These are phyloP conservation scores for Penicillium vulpinum DNA, from an alignment of 2,329 filamentous ascomycete genomes.

Conservation along the genomic window DNA sequence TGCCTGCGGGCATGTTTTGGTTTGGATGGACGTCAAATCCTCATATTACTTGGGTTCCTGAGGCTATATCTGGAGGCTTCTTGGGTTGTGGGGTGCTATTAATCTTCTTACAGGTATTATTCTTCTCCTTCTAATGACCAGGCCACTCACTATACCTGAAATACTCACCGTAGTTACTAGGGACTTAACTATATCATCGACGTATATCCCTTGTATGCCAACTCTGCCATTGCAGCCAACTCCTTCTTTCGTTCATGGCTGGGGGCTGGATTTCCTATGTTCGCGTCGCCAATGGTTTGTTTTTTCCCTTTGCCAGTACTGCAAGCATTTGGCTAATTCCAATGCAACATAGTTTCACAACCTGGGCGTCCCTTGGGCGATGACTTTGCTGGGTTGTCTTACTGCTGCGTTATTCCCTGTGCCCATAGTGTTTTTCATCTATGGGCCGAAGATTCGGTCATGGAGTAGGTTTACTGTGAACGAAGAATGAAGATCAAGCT, in stretches of 20 bases:
- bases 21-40: conserved; percentile 49
- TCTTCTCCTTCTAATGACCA: neutral
- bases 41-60: conserved; percentile 41
- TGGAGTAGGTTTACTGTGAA: conserved; percentile 40
- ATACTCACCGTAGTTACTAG: neutral
- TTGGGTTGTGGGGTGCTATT: conserved; percentile 18
- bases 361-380: conserved; percentile 32
- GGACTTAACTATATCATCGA: conserved; percentile 39
- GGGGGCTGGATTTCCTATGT: conserved; percentile 34
- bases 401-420: conserved; percentile 38
- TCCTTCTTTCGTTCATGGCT: conserved; percentile 30
- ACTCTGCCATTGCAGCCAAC: conserved; percentile 37
- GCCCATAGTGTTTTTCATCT: conserved; percentile 48
- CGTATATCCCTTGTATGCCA: conserved; percentile 33
- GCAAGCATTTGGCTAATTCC: neutral
- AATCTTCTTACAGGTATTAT: conserved; percentile 4
- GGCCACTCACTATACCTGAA: too few species aligned
- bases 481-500: neutral
- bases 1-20: conserved; percentile 49
- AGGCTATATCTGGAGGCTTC: conserved; percentile 40
- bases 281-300: conserved; percentile 21
- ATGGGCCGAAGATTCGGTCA: conserved; percentile 40
- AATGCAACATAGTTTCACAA: conserved; percentile 24
- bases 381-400: conserved; percentile 31
- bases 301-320: neutral